Evolutionary conservation across 441 rosid genomes (phyloP).

Genomic region (Biscutella laevigata): DNA sequence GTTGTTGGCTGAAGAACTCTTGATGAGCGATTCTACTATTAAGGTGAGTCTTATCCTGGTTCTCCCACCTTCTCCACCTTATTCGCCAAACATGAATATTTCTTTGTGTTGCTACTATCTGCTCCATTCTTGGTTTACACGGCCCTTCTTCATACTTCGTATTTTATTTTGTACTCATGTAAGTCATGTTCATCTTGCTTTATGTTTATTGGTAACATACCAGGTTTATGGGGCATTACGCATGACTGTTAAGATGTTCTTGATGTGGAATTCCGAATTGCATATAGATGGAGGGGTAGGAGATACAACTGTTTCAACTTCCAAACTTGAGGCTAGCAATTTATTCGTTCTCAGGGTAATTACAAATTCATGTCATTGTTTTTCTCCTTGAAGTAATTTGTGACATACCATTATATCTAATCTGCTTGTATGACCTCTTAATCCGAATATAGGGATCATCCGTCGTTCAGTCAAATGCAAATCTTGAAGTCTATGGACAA

Average conservation of each 20-base stretch:
- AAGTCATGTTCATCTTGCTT: not conserved
- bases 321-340: constrained; percentile 89
- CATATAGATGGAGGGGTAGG: constrained; percentile 79
- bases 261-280: constrained; percentile 96
- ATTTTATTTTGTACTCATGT: not conserved
- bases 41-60: too few species aligned
- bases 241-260: constrained; percentile 88
- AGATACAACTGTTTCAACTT: constrained; percentile 71
- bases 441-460: constrained; percentile 61
- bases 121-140: not conserved
- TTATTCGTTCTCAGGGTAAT: constrained; percentile 91
- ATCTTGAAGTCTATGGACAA: constrained; percentile 92
- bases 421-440: constrained; percentile 7
- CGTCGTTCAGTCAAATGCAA: constrained; percentile 84
- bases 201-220: constrained; percentile 3
- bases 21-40: constrained; percentile 90
- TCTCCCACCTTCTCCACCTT: too few species aligned
- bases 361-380: not conserved
- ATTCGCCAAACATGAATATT: too few species aligned
- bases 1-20: constrained; percentile 83
- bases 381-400: constrained; percentile 4
- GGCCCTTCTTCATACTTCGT: not conserved
- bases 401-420: constrained; percentile 1
- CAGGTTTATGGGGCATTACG: constrained; percentile 97
- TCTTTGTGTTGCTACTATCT: not conserved